phyloP scores from a whole-genome alignment of 306 rosid genomes.

The Erythrophleum fordii region DNA sequence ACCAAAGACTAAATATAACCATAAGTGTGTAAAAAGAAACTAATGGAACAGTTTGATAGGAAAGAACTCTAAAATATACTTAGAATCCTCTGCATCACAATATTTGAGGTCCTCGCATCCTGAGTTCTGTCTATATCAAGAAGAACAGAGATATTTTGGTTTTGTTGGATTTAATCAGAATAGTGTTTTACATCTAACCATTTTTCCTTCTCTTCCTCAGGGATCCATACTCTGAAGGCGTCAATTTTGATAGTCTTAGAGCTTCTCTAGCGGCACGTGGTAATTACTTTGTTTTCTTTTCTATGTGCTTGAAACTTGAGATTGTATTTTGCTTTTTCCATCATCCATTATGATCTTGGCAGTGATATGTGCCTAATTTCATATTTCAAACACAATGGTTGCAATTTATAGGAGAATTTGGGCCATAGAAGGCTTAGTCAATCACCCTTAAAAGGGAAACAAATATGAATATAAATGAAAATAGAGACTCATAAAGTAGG shows the following conservation, averaged over 20 bases:
- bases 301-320: not conserved
- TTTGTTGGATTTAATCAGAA: not conserved
- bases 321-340: not conserved
- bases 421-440: too few relatives aligned
- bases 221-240: constrained; percentile 84
- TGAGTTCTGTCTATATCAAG: not conserved
- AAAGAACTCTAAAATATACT: not conserved
- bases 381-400: too few relatives aligned
- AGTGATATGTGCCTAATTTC: not conserved
- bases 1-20: not conserved
- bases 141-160: not conserved
- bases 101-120: not conserved
- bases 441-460: too few relatives aligned
- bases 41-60: constrained; percentile 6
- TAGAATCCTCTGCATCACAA: not conserved
- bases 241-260: constrained; percentile 65
- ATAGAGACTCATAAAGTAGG: too few relatives aligned
- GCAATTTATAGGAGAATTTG: too few relatives aligned
- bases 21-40: constrained; percentile 16
- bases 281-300: constrained; percentile 41
- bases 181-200: not conserved
- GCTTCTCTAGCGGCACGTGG: constrained; percentile 81
- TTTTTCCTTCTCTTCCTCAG: constrained; percentile 49
- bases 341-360: constrained; percentile 2
- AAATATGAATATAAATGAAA: too few relatives aligned